phyloP scores from a whole-genome alignment of 495 filamentous ascomycete species.

The Aspergillus wentii region DNA sequence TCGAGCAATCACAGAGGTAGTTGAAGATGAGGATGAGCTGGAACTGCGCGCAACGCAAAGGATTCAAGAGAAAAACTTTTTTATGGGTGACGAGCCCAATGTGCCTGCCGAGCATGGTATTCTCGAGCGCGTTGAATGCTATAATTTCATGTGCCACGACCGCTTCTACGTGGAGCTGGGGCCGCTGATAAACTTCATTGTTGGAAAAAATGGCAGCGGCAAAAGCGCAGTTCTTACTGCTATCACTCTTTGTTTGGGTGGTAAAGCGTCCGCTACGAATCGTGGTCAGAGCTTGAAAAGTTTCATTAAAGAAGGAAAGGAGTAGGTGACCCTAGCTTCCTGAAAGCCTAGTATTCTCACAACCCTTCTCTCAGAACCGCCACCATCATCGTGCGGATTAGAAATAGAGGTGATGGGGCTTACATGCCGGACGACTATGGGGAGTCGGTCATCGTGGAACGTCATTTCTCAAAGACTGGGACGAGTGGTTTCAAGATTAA shows the following conservation, averaged over 20 bases:
- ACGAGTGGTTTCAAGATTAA: constrained; percentile 85
- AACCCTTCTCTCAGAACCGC: constrained; percentile 22
- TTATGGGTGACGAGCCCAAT: constrained; percentile 56
- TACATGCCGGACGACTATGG: constrained; percentile 83
- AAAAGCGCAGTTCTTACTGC: constrained; percentile 97
- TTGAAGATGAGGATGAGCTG: constrained; percentile 41
- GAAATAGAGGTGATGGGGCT: constrained; percentile 80
- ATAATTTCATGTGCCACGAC: constrained; percentile 93
- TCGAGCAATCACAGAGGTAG: constrained; percentile 34
- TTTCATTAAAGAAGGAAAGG: constrained; percentile 87
- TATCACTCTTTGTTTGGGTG: constrained; percentile 88
- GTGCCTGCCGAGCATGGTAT: constrained; percentile 76
- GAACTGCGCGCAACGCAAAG: constrained; percentile 70
- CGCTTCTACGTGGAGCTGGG: constrained; percentile 77
- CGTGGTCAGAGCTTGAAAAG: constrained; percentile 85
- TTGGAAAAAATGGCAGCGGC: constrained; percentile 97
- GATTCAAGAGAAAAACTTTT: constrained; percentile 52
- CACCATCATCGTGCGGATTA: constrained; percentile 72
- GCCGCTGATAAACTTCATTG: constrained; percentile 94
- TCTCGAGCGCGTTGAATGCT: constrained; percentile 75
- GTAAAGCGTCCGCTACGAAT: constrained; percentile 92
- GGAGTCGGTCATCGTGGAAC: constrained; percentile 81
- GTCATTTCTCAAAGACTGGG: constrained; percentile 76
- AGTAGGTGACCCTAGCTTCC: constrained; percentile 37
- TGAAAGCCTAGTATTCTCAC: constrained; percentile 14